These are phyloP conservation scores for Elsinoe ampelina DNA, from an alignment of 2,329 filamentous ascomycete species.

Conservation along the genomic window DNA sequence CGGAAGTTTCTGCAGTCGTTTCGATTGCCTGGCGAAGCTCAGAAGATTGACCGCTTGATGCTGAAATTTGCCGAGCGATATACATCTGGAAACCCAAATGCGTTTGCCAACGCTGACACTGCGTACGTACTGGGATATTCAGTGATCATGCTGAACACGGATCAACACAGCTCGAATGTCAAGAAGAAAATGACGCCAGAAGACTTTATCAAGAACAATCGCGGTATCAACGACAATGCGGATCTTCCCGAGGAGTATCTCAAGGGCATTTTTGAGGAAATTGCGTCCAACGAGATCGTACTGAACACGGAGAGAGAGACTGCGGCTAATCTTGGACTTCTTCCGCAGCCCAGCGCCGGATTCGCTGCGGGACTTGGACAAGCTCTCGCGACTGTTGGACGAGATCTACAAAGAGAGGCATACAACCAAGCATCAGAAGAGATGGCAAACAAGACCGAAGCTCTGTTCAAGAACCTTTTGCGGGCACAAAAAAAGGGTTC, in stretches of 20 bases:
- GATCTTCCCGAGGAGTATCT: slow-evolving; percentile 92
- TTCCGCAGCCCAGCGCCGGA: slow-evolving; percentile 52
- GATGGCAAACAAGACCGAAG: slow-evolving; percentile 70
- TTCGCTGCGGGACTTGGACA: slow-evolving; percentile 78
- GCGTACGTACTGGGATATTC: slow-evolving; percentile 95
- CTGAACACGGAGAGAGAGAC: slow-evolving; percentile 84
- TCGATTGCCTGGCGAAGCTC: slow-evolving; percentile 86
- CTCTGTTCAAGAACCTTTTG: slow-evolving; percentile 88
- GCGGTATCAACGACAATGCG: slow-evolving; percentile 93
- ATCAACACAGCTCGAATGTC: slow-evolving; percentile 85
- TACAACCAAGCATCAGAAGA: slow-evolving; percentile 94
- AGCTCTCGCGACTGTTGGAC: slow-evolving; percentile 80
- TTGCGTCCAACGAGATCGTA: slow-evolving; percentile 83
- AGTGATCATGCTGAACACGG: slow-evolving; percentile 92
- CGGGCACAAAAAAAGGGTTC: slow-evolving; percentile 78
- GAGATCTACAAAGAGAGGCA: slow-evolving; percentile 84
- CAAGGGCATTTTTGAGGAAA: slow-evolving; percentile 82
- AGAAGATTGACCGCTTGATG: slow-evolving; percentile 99
- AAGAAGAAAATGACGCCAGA: slow-evolving; percentile 85
- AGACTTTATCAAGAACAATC: slow-evolving; percentile 98
- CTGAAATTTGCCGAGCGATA: slow-evolving; percentile 97
- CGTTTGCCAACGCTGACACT: slow-evolving; percentile 95
- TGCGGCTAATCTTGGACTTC: slow-evolving; percentile 66
- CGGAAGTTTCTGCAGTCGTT: slow-evolving; percentile 91
- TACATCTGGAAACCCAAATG: slow-evolving; percentile 87